A percentile compares a stretch with the other conserved stretches of the same genome.
Conservation (phyloP, 345 rosid genomes). For the Heritiera littoralis region DNA sequence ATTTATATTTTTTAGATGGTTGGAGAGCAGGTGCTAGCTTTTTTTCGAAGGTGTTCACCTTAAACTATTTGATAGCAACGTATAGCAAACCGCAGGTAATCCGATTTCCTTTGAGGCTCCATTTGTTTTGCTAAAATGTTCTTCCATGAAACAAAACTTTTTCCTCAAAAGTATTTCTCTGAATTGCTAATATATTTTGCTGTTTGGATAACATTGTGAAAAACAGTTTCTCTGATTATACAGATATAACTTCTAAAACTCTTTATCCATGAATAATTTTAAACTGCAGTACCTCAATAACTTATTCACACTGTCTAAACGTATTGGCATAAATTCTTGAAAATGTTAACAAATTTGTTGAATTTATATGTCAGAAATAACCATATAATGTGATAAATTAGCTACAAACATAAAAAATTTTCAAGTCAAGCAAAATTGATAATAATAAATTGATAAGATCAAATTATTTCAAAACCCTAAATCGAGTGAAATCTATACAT, state of each 20-base stretch:
- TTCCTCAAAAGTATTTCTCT: neutral
- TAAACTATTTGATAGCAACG: constrained; percentile 70
- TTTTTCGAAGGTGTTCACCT: constrained; percentile 51
- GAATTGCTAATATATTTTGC: neutral
- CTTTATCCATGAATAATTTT: neutral
- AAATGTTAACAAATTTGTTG: neutral
- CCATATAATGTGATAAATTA: neutral
- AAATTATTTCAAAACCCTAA: neutral
- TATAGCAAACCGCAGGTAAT: constrained; percentile 71
- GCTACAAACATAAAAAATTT: neutral
- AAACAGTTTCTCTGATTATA: neutral
- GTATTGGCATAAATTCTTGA: neutral
- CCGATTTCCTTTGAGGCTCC: neutral
- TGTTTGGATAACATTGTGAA: neutral
- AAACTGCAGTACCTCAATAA: neutral
- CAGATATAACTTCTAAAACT: neutral
- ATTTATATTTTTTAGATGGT: constrained; percentile 40
- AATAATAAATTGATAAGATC: neutral
- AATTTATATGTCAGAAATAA: neutral
- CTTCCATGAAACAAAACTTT: neutral
- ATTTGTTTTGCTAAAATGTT: neutral
- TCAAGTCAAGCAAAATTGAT: neutral
- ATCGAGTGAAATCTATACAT: neutral
- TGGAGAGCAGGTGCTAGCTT: constrained; percentile 58
- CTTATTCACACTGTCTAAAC: neutral